Base-by-base conservation (phyloP, 257 asterid species). In the Nyctanthes arbortristis region DNA sequence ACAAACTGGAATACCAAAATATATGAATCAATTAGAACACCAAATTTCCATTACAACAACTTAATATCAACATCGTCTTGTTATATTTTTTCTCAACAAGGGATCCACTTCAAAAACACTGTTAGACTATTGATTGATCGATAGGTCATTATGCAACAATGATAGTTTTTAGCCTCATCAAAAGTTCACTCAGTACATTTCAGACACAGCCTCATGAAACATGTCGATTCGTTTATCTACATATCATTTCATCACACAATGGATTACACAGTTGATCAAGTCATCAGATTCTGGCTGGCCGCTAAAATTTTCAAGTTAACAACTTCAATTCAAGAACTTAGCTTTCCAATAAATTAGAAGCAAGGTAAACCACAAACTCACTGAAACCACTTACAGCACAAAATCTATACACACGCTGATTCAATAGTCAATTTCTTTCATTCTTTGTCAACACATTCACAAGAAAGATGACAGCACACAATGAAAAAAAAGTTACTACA, bases 401-500 rank as follows among this genome's bases (percentile, higher is more conserved):
- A n/a, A n/a, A n/a, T n/a, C n/a, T n/a, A n/a, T n/a, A n/a, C n/a
- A 12, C 45, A 13, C 3, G n/a, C 45, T 16, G 12, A 13, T 37
- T 37, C 40, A 37, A 37, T 4, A 37, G 10, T 37, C 45, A 37
- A 37, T 37, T 37, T 11, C 13, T 3, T 11, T 11, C 45, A 14
- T 37, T 2, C 0, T 11, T 39, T 39, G 20, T 39, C 49, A 39
- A 39, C 14, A 39, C 12, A 18, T 39, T 39, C 49, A n/a, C 49
- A 39, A 39, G 49, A 6, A 39, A 39, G n/a, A n/a, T n/a, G n/a
- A n/a, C n/a, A n/a, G n/a, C n/a, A n/a, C n/a, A n/a, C n/a, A n/a
- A n/a, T n/a, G n/a, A n/a, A n/a, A n/a, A n/a, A n/a, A 55, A 56
- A 28, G 20, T 20, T 35, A 34, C 75, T 40, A 22, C 32, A 40